Conservation (phyloP, 352 stramenopile species). For the Pythium chondricola region DNA sequence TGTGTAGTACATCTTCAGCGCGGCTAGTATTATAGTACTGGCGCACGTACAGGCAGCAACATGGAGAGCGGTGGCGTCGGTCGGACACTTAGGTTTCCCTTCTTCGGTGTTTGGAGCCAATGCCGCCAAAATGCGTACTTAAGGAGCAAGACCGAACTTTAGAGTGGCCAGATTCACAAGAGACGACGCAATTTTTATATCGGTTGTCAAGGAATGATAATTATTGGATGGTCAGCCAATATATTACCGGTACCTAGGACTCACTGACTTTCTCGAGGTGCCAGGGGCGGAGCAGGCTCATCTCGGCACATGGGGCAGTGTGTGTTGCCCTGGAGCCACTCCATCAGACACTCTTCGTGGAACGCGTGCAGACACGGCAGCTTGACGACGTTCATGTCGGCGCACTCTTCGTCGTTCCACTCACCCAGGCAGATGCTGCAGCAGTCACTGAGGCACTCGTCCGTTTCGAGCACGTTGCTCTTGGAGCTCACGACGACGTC, state of each 20-base stretch:
- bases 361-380: conserved; percentile 79
- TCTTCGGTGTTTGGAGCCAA: too few relatives aligned
- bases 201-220: too few relatives aligned
- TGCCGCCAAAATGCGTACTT: conserved; percentile 5
- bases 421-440: conserved; percentile 82
- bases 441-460: conserved; percentile 56
- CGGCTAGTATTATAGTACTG: too few relatives aligned
- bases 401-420: conserved; percentile 79
- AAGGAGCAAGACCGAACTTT: neutral
- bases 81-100: conserved; percentile 14
- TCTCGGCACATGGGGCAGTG: conserved; percentile 86
- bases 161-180: neutral
- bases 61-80: too few relatives aligned
- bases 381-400: conserved; percentile 77
- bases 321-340: conserved; percentile 76
- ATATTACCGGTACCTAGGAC: too few relatives aligned
- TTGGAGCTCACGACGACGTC: conserved; percentile 74
- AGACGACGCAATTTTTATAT: conserved; percentile 1
- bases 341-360: conserved; percentile 83
- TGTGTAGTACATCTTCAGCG: too few relatives aligned
- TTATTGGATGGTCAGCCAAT: too few relatives aligned
- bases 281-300: conserved; percentile 31
- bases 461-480: conserved; percentile 50
- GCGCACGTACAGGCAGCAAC: conserved; percentile 24
- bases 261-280: too few relatives aligned